Evolutionary conservation across 768 basidiomycete species (phyloP), one percentile per base, ranked within the genome.

Genomic region (Trametes elegans): DNA sequence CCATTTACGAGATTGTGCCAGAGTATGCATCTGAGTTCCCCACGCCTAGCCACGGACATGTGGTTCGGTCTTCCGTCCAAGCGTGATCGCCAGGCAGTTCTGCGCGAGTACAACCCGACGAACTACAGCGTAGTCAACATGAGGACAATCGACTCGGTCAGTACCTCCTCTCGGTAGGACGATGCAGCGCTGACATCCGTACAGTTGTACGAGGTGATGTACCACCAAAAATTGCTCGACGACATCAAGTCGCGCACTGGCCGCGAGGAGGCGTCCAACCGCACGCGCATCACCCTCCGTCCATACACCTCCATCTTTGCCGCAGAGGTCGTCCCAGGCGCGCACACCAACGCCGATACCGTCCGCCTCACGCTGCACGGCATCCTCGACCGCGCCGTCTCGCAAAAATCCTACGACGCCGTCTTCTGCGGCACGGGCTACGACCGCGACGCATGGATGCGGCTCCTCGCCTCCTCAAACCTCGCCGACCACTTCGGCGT

Each of bases 51-150:
- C 31, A 79, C 73, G 11, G 70, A 76, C 53, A 59, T 65, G 7
- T 66, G 75, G 68, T 81, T 70, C 61, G 61, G 67, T 7, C 62
- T 78, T 19, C 64, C 71, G 13, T 69, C 72, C 16, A 71, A 72
- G 45, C 60, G 69, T 27, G 63, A 61, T 8, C 71, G 79, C 14
- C 67, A 71, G 27, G 55, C 62, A 31, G 65, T 75, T 7, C 65
- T 75, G 4, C 65, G 66, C 28, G 81, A 81, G 52, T 79, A 80
- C 53, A 72, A 73, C 58, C 66, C 64, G 39, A 79, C 81, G 8
- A 81, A 82, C 64, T 81, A 82, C 61, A 75, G 80, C 7, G 78
- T 81, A 19, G 76, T 81, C 5, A 81, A 79, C 60, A 74, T 76
- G 34, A 62, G 66, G 16, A 81, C 79, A 16, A 64, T 79, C n/a